These are phyloP conservation scores for Lentinula detonsa DNA, from an alignment of 768 basidiomycete species.

Conservation along the genomic window DNA sequence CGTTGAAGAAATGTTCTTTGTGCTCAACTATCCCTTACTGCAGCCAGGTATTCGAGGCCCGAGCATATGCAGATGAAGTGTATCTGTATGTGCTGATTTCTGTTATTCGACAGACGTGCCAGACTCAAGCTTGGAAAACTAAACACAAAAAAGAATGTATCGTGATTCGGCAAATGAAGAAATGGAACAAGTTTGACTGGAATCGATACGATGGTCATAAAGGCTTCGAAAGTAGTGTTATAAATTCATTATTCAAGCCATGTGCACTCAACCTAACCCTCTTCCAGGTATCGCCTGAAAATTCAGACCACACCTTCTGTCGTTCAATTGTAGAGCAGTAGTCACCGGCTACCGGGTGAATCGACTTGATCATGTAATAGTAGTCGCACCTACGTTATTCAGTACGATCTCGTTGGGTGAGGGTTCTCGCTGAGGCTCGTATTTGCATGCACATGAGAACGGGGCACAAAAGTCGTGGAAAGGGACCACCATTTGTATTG, in stretches of 20 bases:
- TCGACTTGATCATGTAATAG: too few relatives aligned
- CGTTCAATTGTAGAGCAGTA: too few relatives aligned
- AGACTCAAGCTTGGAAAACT: constrained; percentile 15
- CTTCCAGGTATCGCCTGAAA: not conserved
- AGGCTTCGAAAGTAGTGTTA: not conserved
- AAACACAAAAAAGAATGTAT: constrained; percentile 20
- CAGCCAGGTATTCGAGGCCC: not conserved
- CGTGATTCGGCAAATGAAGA: constrained; percentile 15
- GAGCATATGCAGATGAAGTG: not conserved
- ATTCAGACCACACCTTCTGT: too few relatives aligned
- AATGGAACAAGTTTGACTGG: constrained; percentile 22
- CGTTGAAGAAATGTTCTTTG: not conserved
- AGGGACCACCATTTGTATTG: too few relatives aligned
- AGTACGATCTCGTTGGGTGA: too few relatives aligned
- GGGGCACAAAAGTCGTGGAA: too few relatives aligned
- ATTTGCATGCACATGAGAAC: too few relatives aligned
- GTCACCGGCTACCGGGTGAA: too few relatives aligned
- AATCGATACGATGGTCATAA: constrained; percentile 8
- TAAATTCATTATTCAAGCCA: not conserved
- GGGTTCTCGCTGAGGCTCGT: too few relatives aligned
- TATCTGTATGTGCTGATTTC: not conserved
- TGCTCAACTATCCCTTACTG: not conserved
- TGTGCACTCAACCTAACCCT: not conserved
- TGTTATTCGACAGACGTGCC: constrained; percentile 15
- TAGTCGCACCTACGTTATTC: too few relatives aligned